These are phyloP conservation scores for Colletotrichum aenigma DNA, from an alignment of 2,329 filamentous ascomycete species.

Conservation along the genomic window DNA sequence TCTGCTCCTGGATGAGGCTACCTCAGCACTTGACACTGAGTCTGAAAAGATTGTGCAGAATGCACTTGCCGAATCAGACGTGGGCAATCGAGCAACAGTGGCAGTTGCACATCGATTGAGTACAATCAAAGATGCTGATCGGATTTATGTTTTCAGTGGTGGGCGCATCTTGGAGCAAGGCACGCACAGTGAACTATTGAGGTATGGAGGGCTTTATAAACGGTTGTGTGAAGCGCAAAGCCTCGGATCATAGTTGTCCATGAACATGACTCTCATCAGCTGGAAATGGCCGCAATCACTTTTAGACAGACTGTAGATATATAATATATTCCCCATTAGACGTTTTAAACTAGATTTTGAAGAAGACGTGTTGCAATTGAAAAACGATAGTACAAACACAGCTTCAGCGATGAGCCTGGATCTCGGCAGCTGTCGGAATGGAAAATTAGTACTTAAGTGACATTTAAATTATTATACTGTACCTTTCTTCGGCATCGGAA, in stretches of 20 bases:
- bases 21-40: constrained; percentile 66
- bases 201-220: background rate
- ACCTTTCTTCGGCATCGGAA: background rate
- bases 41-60: constrained; percentile 68
- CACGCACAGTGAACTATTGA: background rate
- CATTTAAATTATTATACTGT: background rate
- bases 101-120: constrained; percentile 18
- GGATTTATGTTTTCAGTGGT: background rate
- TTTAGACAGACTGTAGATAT: background rate
- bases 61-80: constrained; percentile 50
- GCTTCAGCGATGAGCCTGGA: background rate
- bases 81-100: background rate
- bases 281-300: background rate
- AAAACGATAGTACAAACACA: fast-evolving
- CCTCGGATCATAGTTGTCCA: background rate
- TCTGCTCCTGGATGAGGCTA: constrained; percentile 76
- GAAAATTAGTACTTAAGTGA: background rate
- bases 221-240: constrained; percentile 5
- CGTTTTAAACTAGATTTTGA: background rate
- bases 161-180: background rate
- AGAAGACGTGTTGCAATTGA: background rate
- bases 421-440: background rate
- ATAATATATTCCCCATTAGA: background rate
- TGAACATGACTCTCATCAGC: background rate
- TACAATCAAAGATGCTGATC: constrained; percentile 12